Evolutionary conservation across 331 rosid genomes (phyloP), one percentile per base, ranked within the genome.

Genomic region (Dryas integrifolia): DNA sequence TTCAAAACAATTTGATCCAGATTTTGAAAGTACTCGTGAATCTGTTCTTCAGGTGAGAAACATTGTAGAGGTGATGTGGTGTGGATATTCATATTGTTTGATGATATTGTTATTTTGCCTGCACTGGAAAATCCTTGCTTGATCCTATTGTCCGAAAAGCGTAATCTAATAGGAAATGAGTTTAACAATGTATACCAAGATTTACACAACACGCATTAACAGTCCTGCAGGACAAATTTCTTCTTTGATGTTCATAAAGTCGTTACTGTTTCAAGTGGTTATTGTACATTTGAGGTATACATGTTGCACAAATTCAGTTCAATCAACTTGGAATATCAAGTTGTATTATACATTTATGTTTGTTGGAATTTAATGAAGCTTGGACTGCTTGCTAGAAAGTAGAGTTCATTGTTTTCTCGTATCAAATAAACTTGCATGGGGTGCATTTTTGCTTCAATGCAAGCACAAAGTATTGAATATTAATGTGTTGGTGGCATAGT

Each of bases 41-140:
- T 82, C 88, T n/a, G 79, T 92, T 80, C 83, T 90, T 76, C 94
- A 92, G 96, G 98, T 92, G 76, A 81, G 80, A 18, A 70, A 73
- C 58, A 53, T 45, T 61, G 64, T 74, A 74, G 59, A 72, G 46
- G 57, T 47, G 30, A 30, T 65, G 15, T 13, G 21, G 11, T 48
- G 51, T n/a, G 30, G 63, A 41, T 11, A 70, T 47, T 75, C 57
- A 75, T 59, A 7, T 3, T 14, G n/a, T n/a, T 12, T 44, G 14
- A 4, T 49, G 51, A 51, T 35, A 35, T 41, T 61, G 51, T 38
- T 51, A 21, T 46, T 48, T 52, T 38, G 6, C 61, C 8, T 43
- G 35, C 16, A 18, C 51, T 18, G 51, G 16, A 50, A 5, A n/a
- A 38, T 48, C 44, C 14, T 51, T 51, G 38, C 46, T 11, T 74